Evolutionary conservation across 495 filamentous ascomycete species (phyloP), one percentile per base, ranked within the genome.

Genomic region (Annulohypoxylon bovei): DNA sequence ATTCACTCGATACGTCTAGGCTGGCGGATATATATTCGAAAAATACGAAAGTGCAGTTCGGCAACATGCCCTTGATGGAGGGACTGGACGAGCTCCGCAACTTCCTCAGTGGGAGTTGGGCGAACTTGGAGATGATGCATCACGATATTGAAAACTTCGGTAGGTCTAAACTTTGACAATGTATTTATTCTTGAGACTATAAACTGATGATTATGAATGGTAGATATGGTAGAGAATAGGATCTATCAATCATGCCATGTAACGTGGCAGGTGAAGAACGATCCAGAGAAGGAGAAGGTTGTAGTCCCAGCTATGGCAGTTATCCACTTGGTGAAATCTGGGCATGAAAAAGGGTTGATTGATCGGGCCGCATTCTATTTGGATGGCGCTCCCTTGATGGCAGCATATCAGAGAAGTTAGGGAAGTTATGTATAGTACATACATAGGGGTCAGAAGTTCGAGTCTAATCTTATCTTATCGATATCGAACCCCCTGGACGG

Each of bases 171-270:
- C 16, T 18, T 1, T 35, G 14, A 42, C 14, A 27, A 0, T 9
- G 27, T 6, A 33, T 57, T 4, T 6, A 33, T 57, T 4, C 1
- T n/a, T 47, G 4, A 6, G 7, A 12, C 16, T 37, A 1, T 18
- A 30, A 20, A 44, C 44, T 68, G 22, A 68, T 30, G 35, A 22
- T 3, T 22, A 47, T 18, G 8, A 32, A n/a, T 18, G 58, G 8
- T 42, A 76, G 70, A 75, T 35, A 35, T 62, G 37, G 28, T 70
- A 18, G 57, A 64, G 4, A 64, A 76, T 35, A 76, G 35, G 39
- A 73, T 77, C 56, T 78, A 72, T 16, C 55, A 70, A 27, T 23
- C 61, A 18, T 74, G 68, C 35, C 69, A 58, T 4, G 73, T 78
- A 49, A 72, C 73, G 1, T 76, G 75, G 62, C 28, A 63, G 18